Conservation (phyloP, 352 stramenopile species). For the Pythium monospermum region DNA sequence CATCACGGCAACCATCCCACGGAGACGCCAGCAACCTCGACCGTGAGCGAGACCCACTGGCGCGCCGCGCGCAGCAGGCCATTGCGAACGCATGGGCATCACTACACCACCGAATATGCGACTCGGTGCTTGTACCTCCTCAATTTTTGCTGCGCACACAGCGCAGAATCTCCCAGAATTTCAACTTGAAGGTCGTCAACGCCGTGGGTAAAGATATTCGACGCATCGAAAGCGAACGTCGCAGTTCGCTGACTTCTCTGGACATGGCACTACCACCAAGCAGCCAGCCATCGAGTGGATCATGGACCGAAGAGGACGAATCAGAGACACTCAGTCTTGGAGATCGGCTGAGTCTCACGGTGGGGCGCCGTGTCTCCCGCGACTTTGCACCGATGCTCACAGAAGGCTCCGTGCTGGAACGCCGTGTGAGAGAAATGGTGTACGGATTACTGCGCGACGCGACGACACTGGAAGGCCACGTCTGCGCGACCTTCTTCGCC, state of each 20-base stretch:
- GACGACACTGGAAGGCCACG: constrained; percentile 26
- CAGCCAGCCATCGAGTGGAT: neutral
- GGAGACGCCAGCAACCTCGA: constrained; percentile 1
- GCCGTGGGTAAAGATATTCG: constrained; percentile 18
- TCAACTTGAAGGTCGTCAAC: constrained; percentile 21
- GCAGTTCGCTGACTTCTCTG: constrained; percentile 12
- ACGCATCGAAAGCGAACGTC: constrained; percentile 13
- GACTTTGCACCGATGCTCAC: constrained; percentile 23
- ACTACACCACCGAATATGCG: constrained; percentile 4
- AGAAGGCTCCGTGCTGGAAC: constrained; percentile 17
- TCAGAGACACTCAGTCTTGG: constrained; percentile 13
- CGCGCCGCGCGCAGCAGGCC: constrained; percentile 15
- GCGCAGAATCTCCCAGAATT: constrained; percentile 18
- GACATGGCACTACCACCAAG: constrained; percentile 5
- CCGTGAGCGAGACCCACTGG: neutral
- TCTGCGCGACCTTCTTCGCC: constrained; percentile 19
- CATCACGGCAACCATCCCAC: neutral
- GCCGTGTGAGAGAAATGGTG: constrained; percentile 19
- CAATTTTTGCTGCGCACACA: constrained; percentile 18
- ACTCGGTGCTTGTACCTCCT: constrained; percentile 10
- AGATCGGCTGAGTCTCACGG: constrained; percentile 13
- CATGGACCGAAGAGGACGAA: neutral
- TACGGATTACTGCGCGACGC: constrained; percentile 15
- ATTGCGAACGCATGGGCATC: constrained; percentile 10
- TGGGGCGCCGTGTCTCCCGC: constrained; percentile 14